These are phyloP conservation scores for Globisporangium yorkense DNA, from an alignment of 352 stramenopile genomes.

Conservation along the genomic window DNA sequence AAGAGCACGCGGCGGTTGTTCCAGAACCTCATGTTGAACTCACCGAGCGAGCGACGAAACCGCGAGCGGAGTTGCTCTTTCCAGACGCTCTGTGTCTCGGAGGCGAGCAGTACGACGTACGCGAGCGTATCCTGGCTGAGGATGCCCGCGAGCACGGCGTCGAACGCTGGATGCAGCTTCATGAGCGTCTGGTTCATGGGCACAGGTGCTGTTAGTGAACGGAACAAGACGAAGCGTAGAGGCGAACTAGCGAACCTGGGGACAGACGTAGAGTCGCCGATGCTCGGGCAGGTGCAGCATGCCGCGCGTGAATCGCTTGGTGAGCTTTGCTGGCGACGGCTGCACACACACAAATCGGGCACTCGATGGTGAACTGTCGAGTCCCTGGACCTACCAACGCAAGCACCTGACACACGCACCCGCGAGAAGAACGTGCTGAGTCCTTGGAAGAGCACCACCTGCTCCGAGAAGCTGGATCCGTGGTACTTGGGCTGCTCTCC, in stretches of 20 bases:
- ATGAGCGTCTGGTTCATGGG: slow-evolving; percentile 40
- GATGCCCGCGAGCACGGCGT: slow-evolving; percentile 33
- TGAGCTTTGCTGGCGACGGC: slow-evolving; percentile 12
- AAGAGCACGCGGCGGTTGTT: slow-evolving; percentile 40
- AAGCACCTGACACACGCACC: neutral
- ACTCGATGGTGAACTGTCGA: too few relatives aligned
- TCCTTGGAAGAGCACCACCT: slow-evolving; percentile 61
- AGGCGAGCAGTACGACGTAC: slow-evolving; percentile 41
- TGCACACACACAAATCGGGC: neutral
- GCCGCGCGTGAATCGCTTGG: slow-evolving; percentile 22
- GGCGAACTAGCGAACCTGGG: slow-evolving; percentile 21
- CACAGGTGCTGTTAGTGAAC: neutral
- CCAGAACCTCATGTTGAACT: slow-evolving; percentile 9
- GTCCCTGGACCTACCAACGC: too few relatives aligned
- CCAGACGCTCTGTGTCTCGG: slow-evolving; percentile 39
- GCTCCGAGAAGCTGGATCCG: slow-evolving; percentile 46
- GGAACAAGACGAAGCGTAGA: neutral
- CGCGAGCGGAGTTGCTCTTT: slow-evolving; percentile 39
- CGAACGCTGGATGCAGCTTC: slow-evolving; percentile 57
- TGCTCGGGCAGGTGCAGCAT: slow-evolving; percentile 35
- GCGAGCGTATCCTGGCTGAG: slow-evolving; percentile 28
- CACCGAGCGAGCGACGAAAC: slow-evolving; percentile 28
- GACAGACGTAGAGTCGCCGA: slow-evolving; percentile 47
- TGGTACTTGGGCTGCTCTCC: slow-evolving; percentile 18
- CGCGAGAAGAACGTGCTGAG: slow-evolving; percentile 56